Evolutionary conservation across 805 yeast genomes (phyloP).

Genomic region (Osmozyma mogii): DNA sequence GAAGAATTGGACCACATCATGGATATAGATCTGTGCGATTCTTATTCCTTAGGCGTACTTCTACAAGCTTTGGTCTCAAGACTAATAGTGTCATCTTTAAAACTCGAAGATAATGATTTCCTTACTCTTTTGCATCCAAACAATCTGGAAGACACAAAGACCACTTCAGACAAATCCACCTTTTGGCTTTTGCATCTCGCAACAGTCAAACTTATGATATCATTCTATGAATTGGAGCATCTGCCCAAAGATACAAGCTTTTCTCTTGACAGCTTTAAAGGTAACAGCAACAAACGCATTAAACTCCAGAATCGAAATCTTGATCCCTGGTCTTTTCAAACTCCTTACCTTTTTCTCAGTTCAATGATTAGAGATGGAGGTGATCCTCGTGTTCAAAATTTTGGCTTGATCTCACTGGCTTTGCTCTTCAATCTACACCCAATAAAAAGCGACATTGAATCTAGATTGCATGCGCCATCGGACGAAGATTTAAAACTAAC

Average conservation of each 20-base stretch:
- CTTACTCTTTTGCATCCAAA: no score
- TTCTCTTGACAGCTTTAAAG: conserved; percentile 6
- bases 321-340: conserved; percentile 3
- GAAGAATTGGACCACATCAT: not conserved
- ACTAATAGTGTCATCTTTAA: conserved; percentile 7
- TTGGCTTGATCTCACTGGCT: conserved; percentile 22
- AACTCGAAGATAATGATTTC: conserved; percentile 11
- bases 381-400: conserved; percentile 8
- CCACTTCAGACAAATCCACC: conserved; percentile 18
- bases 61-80: conserved; percentile 16
- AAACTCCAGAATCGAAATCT: conserved; percentile 10
- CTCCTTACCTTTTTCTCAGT: conserved; percentile 16
- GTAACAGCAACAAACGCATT: no score
- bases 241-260: not conserved
- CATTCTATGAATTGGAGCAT: conserved; percentile 21
- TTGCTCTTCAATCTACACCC: conserved; percentile 16
- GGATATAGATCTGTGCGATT: conserved; percentile 11
- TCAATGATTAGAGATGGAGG: conserved; percentile 15
- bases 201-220: conserved; percentile 19
- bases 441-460: conserved; percentile 1
- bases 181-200: conserved; percentile 39
- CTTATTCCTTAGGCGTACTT: conserved; percentile 9
- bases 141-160: not conserved
- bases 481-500: not conserved
- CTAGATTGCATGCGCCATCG: not conserved